Percentiles rank a stretch among this genome's conserved stretches.
Conservation (phyloP, 352 stramenopile species). For the Phytophthora brassicae region DNA sequence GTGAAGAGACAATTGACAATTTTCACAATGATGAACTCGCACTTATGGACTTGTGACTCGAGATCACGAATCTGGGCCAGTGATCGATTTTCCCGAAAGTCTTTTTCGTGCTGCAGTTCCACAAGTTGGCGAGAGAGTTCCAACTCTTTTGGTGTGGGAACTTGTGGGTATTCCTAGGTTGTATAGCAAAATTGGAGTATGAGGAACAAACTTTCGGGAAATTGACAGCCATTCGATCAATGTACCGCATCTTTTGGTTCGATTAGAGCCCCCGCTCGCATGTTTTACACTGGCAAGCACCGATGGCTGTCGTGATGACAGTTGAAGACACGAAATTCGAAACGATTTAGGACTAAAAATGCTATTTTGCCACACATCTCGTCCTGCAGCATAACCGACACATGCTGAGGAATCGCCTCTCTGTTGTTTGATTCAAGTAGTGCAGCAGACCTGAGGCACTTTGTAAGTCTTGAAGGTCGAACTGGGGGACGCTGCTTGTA, state of each 20-base stretch:
- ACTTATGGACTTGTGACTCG: conserved; percentile 73
- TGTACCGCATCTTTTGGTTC: conserved; percentile 48
- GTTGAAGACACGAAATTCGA: background rate
- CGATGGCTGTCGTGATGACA: background rate
- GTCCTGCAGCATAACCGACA: too few relatives aligned
- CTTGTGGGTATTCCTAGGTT: conserved; percentile 60
- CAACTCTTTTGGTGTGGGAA: conserved; percentile 75
- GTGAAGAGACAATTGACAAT: background rate
- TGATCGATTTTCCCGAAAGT: conserved; percentile 59
- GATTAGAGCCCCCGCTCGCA: conserved; percentile 18
- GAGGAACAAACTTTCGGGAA: background rate
- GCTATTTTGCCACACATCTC: too few relatives aligned
- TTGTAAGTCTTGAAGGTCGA: background rate
- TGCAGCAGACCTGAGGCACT: background rate
- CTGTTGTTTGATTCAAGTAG: background rate
- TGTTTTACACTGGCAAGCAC: background rate
- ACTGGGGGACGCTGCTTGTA: background rate
- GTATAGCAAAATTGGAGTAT: background rate
- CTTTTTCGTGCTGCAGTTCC: conserved; percentile 66
- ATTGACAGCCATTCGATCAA: background rate
- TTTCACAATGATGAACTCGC: conserved; percentile 23
- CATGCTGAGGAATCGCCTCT: background rate
- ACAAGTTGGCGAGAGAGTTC: conserved; percentile 70
- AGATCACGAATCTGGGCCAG: conserved; percentile 66
- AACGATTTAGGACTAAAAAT: too few relatives aligned